Conservation (phyloP, 108 stramenopile genomes). For the Nitzschia sp. region DNA sequence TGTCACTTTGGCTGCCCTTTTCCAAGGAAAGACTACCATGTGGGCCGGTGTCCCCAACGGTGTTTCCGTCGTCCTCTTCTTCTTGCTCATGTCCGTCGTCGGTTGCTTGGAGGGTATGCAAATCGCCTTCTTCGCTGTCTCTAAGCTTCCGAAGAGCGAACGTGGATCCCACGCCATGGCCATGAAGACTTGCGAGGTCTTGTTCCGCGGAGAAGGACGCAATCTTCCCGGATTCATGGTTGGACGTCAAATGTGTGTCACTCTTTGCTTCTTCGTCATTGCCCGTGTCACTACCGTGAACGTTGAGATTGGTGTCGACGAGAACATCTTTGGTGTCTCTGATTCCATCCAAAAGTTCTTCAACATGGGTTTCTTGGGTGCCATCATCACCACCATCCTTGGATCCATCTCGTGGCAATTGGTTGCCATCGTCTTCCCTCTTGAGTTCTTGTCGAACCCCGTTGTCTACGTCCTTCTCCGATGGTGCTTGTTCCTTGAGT, state of each 20-base stretch:
- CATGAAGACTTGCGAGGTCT: constrained; percentile 48
- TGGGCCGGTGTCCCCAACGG: constrained; percentile 54
- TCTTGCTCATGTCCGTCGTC: constrained; percentile 57
- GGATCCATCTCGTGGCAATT: constrained; percentile 71
- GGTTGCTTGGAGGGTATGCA: constrained; percentile 80
- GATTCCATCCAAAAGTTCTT: constrained; percentile 59
- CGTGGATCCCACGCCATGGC: constrained; percentile 56
- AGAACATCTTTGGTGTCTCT: constrained; percentile 63
- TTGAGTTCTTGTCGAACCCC: constrained; percentile 63
- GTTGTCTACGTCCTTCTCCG: constrained; percentile 55
- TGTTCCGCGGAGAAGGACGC: constrained; percentile 52
- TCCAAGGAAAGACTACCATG: constrained; percentile 69
- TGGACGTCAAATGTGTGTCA: constrained; percentile 75
- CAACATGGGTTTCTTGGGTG: constrained; percentile 69
- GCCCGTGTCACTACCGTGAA: constrained; percentile 65
- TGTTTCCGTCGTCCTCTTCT: constrained; percentile 53
- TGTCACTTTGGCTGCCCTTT: constrained; percentile 57
- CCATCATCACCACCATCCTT: constrained; percentile 72
- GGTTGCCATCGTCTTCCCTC: constrained; percentile 66
- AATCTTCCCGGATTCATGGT: constrained; percentile 74
- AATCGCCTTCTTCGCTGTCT: constrained; percentile 77
- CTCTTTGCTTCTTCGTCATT: constrained; percentile 66
- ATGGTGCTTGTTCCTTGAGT: constrained; percentile 54
- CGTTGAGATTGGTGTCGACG: constrained; percentile 37
- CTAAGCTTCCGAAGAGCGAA: constrained; percentile 61